Conservation (phyloP, 2,329 filamentous ascomycete genomes). For the Aureobasidium sp. region DNA sequence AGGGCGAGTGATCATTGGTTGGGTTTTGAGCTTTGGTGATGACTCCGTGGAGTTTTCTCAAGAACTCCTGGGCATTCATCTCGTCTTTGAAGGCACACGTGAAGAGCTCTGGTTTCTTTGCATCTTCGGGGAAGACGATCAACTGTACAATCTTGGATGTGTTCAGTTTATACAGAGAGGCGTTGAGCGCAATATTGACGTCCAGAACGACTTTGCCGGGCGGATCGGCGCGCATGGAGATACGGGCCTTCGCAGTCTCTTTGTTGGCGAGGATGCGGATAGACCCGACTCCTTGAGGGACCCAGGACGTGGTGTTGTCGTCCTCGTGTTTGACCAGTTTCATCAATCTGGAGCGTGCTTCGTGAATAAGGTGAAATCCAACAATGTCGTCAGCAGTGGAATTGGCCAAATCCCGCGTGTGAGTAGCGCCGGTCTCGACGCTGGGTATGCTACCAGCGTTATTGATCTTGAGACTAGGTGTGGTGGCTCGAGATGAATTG, state of each 20-base stretch:
- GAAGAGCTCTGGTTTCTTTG: constrained; percentile 56
- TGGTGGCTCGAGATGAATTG: constrained; percentile 36
- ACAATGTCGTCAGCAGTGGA: constrained; percentile 53
- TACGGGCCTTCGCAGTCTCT: constrained; percentile 54
- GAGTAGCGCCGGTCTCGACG: constrained; percentile 17
- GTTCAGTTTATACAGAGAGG: constrained; percentile 45
- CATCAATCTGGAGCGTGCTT: constrained; percentile 58
- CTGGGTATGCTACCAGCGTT: constrained; percentile 24
- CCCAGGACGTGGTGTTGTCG: constrained; percentile 31
- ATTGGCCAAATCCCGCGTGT: constrained; percentile 48
- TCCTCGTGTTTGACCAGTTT: constrained; percentile 46
- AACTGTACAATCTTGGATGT: constrained; percentile 41
- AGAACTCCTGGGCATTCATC: constrained; percentile 43
- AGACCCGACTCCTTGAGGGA: constrained; percentile 56
- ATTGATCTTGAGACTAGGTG: constrained; percentile 35
- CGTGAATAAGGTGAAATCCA: constrained; percentile 61
- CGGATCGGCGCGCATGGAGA: constrained; percentile 67
- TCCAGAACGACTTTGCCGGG: constrained; percentile 68
- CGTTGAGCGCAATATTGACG: constrained; percentile 48
- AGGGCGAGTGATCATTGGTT: not conserved
- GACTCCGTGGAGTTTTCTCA: constrained; percentile 39
- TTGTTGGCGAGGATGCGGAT: constrained; percentile 68
- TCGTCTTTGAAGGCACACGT: constrained; percentile 59
- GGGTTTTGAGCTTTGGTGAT: constrained; percentile 20
- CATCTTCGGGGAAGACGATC: constrained; percentile 44